These are phyloP conservation scores for Hypoxylon sp. DNA, from an alignment of 2,329 filamentous ascomycete genomes.

Conservation along the genomic window DNA sequence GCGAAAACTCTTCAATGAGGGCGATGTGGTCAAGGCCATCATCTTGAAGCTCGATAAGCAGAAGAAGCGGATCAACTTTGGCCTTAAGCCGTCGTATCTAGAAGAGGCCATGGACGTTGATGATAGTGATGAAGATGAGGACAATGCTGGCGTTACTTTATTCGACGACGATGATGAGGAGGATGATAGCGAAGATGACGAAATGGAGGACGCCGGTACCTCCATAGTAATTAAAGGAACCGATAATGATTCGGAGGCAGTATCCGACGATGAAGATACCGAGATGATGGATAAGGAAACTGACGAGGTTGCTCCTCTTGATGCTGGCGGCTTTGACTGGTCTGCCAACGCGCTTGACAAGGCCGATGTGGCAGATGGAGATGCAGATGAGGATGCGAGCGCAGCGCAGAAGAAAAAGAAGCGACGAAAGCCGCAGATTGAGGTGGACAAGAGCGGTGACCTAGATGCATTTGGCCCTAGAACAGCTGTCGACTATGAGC, in stretches of 20 bases:
- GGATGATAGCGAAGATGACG: slow-evolving; percentile 64
- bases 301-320: slow-evolving; percentile 69
- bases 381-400: slow-evolving; percentile 59
- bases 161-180: slow-evolving; percentile 61
- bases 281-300: slow-evolving; percentile 60
- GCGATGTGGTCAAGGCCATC: slow-evolving; percentile 93
- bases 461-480: slow-evolving; percentile 91
- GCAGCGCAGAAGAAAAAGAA: slow-evolving; percentile 76
- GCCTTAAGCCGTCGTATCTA: slow-evolving; percentile 94
- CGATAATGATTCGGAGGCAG: slow-evolving; percentile 59
- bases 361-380: slow-evolving; percentile 64
- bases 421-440: slow-evolving; percentile 80
- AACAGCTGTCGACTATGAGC: slow-evolving; percentile 92
- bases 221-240: slow-evolving; percentile 63
- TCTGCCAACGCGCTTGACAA: slow-evolving; percentile 77
- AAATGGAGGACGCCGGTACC: slow-evolving; percentile 63
- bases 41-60: slow-evolving; percentile 82
- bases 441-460: slow-evolving; percentile 92
- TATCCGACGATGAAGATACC: slow-evolving; percentile 60
- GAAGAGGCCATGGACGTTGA: slow-evolving; percentile 69
- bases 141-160: slow-evolving; percentile 62
- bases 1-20: slow-evolving; percentile 89
- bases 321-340: slow-evolving; percentile 89
- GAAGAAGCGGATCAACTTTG: slow-evolving; percentile 87
- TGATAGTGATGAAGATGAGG: slow-evolving; percentile 58